A percentile compares a stretch with the other conserved stretches of the same genome.
Evolutionary conservation across 2,329 filamentous ascomycete species (phyloP).

Genomic region (Phialocephala subalpina): DNA sequence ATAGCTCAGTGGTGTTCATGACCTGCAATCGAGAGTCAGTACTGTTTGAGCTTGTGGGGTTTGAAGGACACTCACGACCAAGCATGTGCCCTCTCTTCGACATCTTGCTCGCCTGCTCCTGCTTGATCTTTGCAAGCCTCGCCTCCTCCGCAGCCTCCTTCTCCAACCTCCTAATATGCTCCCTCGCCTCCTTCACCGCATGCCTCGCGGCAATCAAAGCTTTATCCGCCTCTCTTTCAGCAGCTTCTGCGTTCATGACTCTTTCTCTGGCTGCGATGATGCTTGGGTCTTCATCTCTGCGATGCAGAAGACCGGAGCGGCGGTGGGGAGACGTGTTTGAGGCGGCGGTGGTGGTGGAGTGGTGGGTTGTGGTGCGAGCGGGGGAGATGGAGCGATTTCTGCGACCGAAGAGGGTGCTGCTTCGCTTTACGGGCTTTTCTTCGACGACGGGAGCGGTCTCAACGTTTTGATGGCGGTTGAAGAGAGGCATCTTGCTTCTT

Average conservation of each 20-base stretch:
- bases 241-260: slow-evolving; percentile 67
- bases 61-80: slow-evolving; percentile 19
- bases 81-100: slow-evolving; percentile 24
- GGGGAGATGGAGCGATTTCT: slow-evolving; percentile 45
- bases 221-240: slow-evolving; percentile 71
- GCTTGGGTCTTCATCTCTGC: slow-evolving; percentile 63
- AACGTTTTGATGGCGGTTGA: slow-evolving; percentile 21
- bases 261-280: slow-evolving; percentile 69
- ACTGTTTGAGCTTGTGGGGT: no score
- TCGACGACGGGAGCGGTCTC: slow-evolving; percentile 5
- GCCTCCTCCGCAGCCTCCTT: slow-evolving; percentile 57
- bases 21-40: not conserved
- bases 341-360: slow-evolving; percentile 29
- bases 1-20: slow-evolving; percentile 7
- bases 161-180: slow-evolving; percentile 69
- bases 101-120: slow-evolving; percentile 20
- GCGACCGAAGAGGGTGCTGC: slow-evolving; percentile 44
- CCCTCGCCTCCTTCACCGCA: slow-evolving; percentile 68
- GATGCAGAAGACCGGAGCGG: slow-evolving; percentile 49
- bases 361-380: slow-evolving; percentile 29
- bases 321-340: slow-evolving; percentile 34
- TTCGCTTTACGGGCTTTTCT: slow-evolving; percentile 16
- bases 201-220: slow-evolving; percentile 65
- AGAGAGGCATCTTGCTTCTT: slow-evolving; percentile 33
- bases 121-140: slow-evolving; percentile 26